Base-by-base conservation (phyloP, 1,284 basidiomycete species). In the Ceratobasidium sp. region DNA sequence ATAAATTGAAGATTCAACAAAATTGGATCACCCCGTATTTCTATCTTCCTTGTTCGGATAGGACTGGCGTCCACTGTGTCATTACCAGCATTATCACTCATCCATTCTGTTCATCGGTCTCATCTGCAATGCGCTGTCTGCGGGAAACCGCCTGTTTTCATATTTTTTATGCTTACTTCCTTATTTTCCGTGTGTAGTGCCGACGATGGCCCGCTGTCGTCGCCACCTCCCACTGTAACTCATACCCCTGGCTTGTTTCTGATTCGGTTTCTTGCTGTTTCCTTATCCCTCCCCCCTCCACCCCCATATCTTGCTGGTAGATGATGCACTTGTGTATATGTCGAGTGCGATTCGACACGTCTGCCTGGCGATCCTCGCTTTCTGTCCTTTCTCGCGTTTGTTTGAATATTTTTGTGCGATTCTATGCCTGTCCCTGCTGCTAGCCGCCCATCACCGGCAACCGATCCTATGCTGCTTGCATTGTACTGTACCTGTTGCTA, bases 1-100 rank as follows among this genome's bases (percentile, higher is more conserved):
- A 75, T 54, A 20, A 75, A 65, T 5, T 75, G 71, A 75, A 74
- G 60, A 64, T 41, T 33, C 27, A 65, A 55, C 44, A 33, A 73
- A 62, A 62, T 73, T 41, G 59, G 33, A 46, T 41, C 46, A 57
- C 69, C 30, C 20, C 23, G 44, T 62, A 27, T 73, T 27, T 64
- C 33, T 75, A 35, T 75, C 59, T 64, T 62, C 71, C 65, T 27
- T 38, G 46, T 64, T 62, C 38, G 48, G 67, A 75, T 75, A 75
- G 71, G 71, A 75, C 71, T 75, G 71, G 71, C 71, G 71, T 75
- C 71, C 71, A 64, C 60, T 75, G 71, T 73, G 70, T 73, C 70
- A 73, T 73, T 73, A 73, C 59, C 70, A 62, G 55, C 70, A 73
- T 73, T 73, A 50, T 65, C 70, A 65, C 66, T 75, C 71, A 75